Evolutionary conservation across 106 monocot genomes (phyloP).

Genomic region (Dioscorea dumetorum): DNA sequence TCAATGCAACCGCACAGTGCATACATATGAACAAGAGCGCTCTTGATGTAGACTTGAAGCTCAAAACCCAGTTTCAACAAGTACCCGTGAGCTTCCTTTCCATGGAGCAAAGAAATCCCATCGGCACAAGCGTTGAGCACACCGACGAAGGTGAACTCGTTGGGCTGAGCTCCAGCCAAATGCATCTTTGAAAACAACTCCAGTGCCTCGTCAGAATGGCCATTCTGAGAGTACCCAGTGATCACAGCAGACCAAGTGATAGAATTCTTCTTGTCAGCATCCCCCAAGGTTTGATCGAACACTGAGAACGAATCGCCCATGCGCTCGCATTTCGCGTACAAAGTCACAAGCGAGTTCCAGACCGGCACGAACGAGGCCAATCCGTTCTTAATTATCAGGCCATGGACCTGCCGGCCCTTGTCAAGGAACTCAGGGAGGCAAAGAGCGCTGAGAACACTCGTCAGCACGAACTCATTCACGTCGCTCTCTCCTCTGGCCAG

Average conservation of each 20-base stretch:
- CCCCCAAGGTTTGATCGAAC: conserved; percentile 20
- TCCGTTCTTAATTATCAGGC: conserved; percentile 32
- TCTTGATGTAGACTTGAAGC: conserved; percentile 39
- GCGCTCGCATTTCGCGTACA: conserved; percentile 50
- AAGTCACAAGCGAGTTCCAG: conserved; percentile 52
- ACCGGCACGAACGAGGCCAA: conserved; percentile 35
- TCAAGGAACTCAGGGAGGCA: conserved; percentile 20
- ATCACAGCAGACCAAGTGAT: conserved; percentile 78
- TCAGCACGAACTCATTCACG: conserved; percentile 54
- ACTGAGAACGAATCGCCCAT: conserved; percentile 35
- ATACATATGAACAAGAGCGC: conserved; percentile 64
- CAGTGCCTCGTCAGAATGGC: conserved; percentile 27
- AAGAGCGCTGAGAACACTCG: conserved; percentile 43
- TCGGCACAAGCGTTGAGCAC: conserved; percentile 63
- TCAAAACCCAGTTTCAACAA: conserved; percentile 61
- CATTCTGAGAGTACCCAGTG: conserved; percentile 63
- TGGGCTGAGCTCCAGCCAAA: conserved; percentile 26
- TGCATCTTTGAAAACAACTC: conserved; percentile 48
- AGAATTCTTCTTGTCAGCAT: conserved; percentile 22
- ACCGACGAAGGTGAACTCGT: conserved; percentile 64
- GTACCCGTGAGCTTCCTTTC: conserved; percentile 43
- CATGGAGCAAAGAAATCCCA: conserved; percentile 7
- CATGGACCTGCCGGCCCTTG: conserved; percentile 42
- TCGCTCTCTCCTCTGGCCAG: conserved; percentile 15
- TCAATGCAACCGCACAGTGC: conserved; percentile 38